Evolutionary conservation across 2,329 filamentous ascomycete species (phyloP), one percentile per base, ranked within the genome.

Genomic region (Zopfia rhizophila): DNA sequence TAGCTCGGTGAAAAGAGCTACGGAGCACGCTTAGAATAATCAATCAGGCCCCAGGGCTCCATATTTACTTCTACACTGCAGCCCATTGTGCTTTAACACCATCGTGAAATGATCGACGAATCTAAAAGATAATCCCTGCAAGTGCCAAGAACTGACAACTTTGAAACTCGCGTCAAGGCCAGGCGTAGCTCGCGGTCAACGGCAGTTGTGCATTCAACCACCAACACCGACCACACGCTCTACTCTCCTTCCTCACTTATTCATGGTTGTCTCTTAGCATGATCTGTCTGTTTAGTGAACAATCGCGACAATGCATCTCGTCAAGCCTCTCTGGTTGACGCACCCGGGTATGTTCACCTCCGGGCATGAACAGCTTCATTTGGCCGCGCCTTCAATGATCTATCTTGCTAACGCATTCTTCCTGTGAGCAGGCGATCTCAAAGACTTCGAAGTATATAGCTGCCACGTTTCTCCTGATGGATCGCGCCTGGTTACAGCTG

Each of bases 361-460:
- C 16, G 45, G 28, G 31, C 48, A 56, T 31, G 12, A 41, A 50
- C 40, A 40, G 22, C 47, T 35, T 38, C 28, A 19, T 12, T 28
- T n/a, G n/a, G 28, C 17, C 6, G 12, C 19, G 33, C 17, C 13
- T 40, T 32, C 24, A n/a, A 32, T 16, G 14, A 29, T 24, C 6
- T 18, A 27, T 16, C 13, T 27, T 41, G 30, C 60, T 63, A 37
- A 67, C 55, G 38, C 19, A 19, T 27, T 41, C n/a, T 41, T 38
- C 45, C 42, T 39, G 44, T 59, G 38, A 53, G 46, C 63, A 90
- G 89, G 93, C 70, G 94, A 99, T 78, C 90, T 96, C 72, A 97
- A 97, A 70, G 92, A 97, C 71, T 96, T 95, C 69, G 94, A 99
- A 75, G 93, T 97, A 58, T 99, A 97, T 78, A 96, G 91, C 76